Base-by-base conservation (phyloP, 2,329 filamentous ascomycete genomes). In the Trichoderma hamatum region DNA sequence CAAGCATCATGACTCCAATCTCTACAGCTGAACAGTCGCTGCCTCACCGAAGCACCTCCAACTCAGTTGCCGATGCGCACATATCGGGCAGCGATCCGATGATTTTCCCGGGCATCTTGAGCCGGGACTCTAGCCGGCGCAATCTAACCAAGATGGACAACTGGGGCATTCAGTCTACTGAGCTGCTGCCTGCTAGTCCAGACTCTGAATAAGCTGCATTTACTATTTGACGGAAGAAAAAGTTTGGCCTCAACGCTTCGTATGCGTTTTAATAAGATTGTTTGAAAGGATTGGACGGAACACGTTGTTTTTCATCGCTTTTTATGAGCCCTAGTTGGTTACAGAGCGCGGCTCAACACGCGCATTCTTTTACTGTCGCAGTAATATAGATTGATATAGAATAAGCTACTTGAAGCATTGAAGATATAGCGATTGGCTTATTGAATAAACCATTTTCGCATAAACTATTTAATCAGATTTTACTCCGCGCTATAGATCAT, bases 41-140 rank as follows among this genome's bases (percentile, higher is more conserved):
- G 1, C 28, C 28, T 36, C 52, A 36, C 11, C 73, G 76, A 68
- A 81, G 80, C 78, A 72, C 79, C 16, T 74, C 80, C 9, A 80
- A 83, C 65, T 74, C 77, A 34, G 75, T 80, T 72, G 77, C 80
- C 54, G 81, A 85, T 70, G 73, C 81, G 67, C 83, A 87, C 72
- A 76, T 88, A 14, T 86, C 84, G 10, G 87, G 85, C 3, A 84
- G 82, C 61, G 90, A 93, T 77, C 91, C 90, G 14, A 86, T 84
- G 71, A 88, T 93, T 71, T 92, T 93, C 72, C 92, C 92, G 0
- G 92, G 92, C 0, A 85, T 94, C 39, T 84, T 93, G 28, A 67
- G 64, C 9, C 64, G 64, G 28, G 64, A 59, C 32, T 28, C 39
- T 14, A 67, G 64, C 16, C 54, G 16, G n/a, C 64, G 64, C 21